phyloP scores from a whole-genome alignment of 805 yeast genomes.

The Candida morakotiae region DNA sequence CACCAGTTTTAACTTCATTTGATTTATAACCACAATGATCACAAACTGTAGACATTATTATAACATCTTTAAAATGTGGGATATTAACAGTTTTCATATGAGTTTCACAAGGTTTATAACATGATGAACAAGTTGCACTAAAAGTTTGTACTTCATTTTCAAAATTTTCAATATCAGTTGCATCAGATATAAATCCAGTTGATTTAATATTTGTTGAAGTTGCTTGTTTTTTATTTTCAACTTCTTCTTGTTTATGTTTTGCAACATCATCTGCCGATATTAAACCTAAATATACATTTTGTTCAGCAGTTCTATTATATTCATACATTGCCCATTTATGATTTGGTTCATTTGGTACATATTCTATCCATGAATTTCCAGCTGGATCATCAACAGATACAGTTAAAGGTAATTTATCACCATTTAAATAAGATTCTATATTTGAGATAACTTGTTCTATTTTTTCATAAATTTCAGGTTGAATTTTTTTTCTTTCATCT shows the following conservation, averaged over 20 bases:
- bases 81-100: conserved; percentile 96
- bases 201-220: conserved; percentile 37
- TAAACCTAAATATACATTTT: conserved; percentile 79
- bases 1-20: conserved; percentile 98
- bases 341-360: conserved; percentile 76
- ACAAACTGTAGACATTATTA: conserved; percentile 93
- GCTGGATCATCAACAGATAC: conserved; percentile 87
- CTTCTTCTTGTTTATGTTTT: conserved; percentile 43
- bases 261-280: conserved; percentile 65
- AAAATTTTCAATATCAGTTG: conserved; percentile 78
- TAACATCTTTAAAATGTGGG: conserved; percentile 97
- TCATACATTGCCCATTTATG: conserved; percentile 88
- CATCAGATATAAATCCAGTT: conserved; percentile 63
- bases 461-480: conserved; percentile 72
- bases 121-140: conserved; percentile 87
- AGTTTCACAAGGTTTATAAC: conserved; percentile 78
- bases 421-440: conserved; percentile 58
- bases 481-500: conserved; percentile 65
- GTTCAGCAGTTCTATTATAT: conserved; percentile 82
- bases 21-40: conserved; percentile 92
- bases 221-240: conserved; percentile 41
- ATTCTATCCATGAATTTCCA: conserved; percentile 96
- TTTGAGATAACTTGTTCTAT: conserved; percentile 65
- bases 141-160: conserved; percentile 91
- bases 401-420: conserved; percentile 73